Conservation (phyloP, 768 basidiomycete species). For the Cubamyces lactineus region DNA sequence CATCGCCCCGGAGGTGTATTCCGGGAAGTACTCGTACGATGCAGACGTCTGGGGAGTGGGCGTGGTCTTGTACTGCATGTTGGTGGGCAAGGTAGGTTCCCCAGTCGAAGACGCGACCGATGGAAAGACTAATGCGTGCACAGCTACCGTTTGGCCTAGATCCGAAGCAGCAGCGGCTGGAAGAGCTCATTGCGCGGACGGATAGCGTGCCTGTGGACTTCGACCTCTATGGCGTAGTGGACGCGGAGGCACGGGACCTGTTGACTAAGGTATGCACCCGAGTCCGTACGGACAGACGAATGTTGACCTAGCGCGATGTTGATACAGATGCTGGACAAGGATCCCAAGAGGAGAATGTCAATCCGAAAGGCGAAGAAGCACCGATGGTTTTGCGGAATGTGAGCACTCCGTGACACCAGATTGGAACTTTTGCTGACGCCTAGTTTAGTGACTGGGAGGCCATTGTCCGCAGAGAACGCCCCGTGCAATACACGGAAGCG, state of each 20-base stretch:
- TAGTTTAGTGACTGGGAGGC: constrained; percentile 9
- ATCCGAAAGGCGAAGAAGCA: constrained; percentile 23
- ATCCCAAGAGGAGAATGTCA: constrained; percentile 19
- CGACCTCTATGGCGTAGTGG: constrained; percentile 9
- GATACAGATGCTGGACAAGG: constrained; percentile 27
- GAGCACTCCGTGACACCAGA: background rate
- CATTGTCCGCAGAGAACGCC: background rate
- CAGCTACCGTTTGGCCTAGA: constrained; percentile 25
- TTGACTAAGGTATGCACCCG: constrained; percentile 16
- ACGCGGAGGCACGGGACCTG: constrained; percentile 17
- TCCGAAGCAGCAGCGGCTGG: constrained; percentile 16
- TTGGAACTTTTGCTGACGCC: background rate
- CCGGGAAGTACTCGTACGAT: constrained; percentile 47
- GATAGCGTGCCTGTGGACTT: constrained; percentile 13
- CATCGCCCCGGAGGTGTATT: constrained; percentile 50
- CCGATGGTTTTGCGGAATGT: constrained; percentile 22
- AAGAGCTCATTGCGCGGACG: constrained; percentile 20
- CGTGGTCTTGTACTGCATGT: constrained; percentile 39
- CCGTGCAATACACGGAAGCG: background rate
- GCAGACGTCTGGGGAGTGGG: constrained; percentile 52
- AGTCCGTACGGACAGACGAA: background rate
- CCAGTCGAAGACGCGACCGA: background rate
- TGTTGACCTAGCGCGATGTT: background rate
- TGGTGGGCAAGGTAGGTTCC: constrained; percentile 27
- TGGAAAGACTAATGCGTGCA: background rate